A percentile compares a stretch with the other conserved stretches of the same genome.
phyloP scores from a whole-genome alignment of 257 asterid genomes.

The Solanum arcanum region DNA sequence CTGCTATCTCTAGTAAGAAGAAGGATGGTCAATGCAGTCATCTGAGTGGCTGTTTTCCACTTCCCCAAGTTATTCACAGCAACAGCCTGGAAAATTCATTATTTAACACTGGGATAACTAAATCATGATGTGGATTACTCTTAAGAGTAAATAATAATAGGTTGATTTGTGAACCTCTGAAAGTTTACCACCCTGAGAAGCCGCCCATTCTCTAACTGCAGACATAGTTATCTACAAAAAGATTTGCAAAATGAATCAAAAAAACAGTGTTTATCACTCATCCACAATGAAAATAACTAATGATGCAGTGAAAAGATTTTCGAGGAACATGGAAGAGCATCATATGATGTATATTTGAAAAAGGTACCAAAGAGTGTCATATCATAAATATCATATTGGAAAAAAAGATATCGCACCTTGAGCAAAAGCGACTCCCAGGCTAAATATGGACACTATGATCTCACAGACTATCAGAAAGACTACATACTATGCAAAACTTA shows the following conservation, averaged over 20 bases:
- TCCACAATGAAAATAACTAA: background rate
- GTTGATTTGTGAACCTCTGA: constrained; percentile 43
- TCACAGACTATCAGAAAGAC: background rate
- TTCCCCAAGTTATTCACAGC: constrained; percentile 92
- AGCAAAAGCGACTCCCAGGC: background rate
- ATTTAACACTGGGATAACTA: background rate
- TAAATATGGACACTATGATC: background rate
- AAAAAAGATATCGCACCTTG: background rate
- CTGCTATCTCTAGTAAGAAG: constrained; percentile 85
- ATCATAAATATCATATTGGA: background rate
- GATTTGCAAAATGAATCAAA: background rate
- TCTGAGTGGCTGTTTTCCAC: constrained; percentile 98
- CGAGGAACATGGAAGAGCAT: background rate
- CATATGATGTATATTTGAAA: background rate
- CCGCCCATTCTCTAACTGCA: constrained; percentile 99
- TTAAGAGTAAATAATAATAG: background rate
- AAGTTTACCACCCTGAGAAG: constrained; percentile 83
- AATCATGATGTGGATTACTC: background rate
- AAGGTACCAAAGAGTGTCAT: background rate
- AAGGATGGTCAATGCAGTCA: constrained; percentile 75
- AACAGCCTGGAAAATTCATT: constrained; percentile 55
- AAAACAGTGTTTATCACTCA: background rate
- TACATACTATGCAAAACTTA: background rate
- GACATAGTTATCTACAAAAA: constrained; percentile 88
- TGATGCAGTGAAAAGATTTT: background rate